These are phyloP conservation scores for Avena sativa DNA, from an alignment of 176 grass and related monocot genomes.

Conservation along the genomic window DNA sequence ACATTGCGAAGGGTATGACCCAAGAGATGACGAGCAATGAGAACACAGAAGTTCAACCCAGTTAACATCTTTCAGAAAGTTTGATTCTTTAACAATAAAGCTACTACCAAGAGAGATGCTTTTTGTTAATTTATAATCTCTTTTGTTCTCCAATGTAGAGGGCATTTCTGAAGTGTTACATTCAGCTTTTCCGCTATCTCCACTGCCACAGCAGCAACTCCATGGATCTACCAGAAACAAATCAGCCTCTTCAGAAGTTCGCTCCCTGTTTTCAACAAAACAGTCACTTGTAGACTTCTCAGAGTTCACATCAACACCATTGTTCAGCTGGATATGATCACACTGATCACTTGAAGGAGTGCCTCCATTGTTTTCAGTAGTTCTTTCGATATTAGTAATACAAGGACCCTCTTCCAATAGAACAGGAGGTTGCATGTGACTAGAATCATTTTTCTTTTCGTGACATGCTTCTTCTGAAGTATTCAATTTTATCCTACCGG, in stretches of 20 bases:
- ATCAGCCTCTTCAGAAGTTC: conserved; percentile 31
- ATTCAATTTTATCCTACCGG: conserved; percentile 2
- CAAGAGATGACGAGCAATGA: conserved; percentile 70
- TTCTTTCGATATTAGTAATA: not conserved
- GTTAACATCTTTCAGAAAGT: conserved; percentile 67
- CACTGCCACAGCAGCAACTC: conserved; percentile 49
- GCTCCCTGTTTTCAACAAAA: conserved; percentile 41
- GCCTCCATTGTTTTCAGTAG: conserved; percentile 35
- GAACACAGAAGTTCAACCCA: conserved; percentile 77
- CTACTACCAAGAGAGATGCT: conserved; percentile 75
- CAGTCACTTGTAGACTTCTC: conserved; percentile 40
- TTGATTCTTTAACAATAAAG: conserved; percentile 69
- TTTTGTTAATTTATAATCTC: conserved; percentile 61
- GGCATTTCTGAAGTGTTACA: conserved; percentile 1
- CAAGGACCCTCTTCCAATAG: not conserved
- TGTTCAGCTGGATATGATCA: conserved; percentile 4
- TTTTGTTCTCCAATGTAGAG: conserved; percentile 30
- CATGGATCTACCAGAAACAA: conserved; percentile 37
- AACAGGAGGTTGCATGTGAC: conserved; percentile 2
- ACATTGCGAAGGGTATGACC: conserved; percentile 71
- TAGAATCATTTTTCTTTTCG: not conserved
- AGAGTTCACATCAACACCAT: conserved; percentile 31
- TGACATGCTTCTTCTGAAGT: conserved; percentile 34
- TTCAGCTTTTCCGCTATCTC: conserved; percentile 36
- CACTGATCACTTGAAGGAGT: conserved; percentile 21